Base-by-base conservation (phyloP, 345 rosid species). In the Linum lewisii region DNA sequence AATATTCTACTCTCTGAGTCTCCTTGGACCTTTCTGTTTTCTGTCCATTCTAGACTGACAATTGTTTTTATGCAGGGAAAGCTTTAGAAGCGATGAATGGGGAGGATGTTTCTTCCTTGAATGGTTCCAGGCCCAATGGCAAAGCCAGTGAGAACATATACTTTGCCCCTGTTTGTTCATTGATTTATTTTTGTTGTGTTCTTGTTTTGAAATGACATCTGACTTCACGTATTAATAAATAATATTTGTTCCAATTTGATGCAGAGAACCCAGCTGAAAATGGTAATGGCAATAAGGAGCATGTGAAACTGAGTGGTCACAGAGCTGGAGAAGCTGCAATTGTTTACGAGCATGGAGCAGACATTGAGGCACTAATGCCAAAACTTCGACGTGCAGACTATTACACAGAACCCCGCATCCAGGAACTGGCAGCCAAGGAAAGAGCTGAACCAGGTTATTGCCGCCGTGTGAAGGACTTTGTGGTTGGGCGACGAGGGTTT, bases 391-490 rank as follows among this genome's bases (percentile, higher is more conserved):
- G 82, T 52, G 72, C 83, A 20, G 97, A 93, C 61, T 93, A 87
- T 69, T 93, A 76, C 79, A 90, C 97, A 21, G 96, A 89, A 69
- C 99, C 99, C 26, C 80, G 87, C 24, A 80, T 87, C 74, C 97
- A 84, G 73, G 96, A 87, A 71, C 74, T 94, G 36, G 90, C 97
- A n/a, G 95, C 95, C 15, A 94, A 81, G 73, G 96, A 90, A 74
- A 85, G 81, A 73, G 82, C 81, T 19, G 89, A 81, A 32, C 84
- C 90, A 1, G 99, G 96, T 34, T 82, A 76, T 64, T 85, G 95
- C 73, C 72, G 76, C 36, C 84, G 24, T 34, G 96, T 94, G 0
- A 85, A 70, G 69, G 95, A 87, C 63, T 94, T 94, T 62, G 84
- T 87, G 8, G 84, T 90, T 6, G 97, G 99, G 3, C 80, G 97